phyloP scores from a whole-genome alignment of 2,329 filamentous ascomycete species.

The Aspergillus persii region DNA sequence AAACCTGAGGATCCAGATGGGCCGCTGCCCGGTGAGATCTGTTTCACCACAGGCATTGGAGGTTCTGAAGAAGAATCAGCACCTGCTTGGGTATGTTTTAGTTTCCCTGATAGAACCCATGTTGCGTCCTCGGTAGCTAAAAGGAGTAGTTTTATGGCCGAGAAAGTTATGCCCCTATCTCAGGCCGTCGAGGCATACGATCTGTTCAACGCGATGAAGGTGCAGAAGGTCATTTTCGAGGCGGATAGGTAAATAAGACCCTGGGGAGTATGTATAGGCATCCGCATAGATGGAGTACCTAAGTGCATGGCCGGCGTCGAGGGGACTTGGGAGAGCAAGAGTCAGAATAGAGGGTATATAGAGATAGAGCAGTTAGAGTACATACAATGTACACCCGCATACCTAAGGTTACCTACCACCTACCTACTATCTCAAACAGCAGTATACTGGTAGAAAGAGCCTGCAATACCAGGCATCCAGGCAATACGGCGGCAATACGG shows the following conservation, averaged over 20 bases:
- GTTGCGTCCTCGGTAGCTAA: slow-evolving; percentile 16
- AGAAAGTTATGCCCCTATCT: slow-evolving; percentile 69
- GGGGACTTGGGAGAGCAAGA: not conserved
- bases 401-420: too few relatives aligned
- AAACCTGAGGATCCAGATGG: slow-evolving; percentile 72
- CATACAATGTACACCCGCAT: too few relatives aligned
- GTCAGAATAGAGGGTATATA: too few relatives aligned
- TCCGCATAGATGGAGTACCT: not conserved
- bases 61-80: slow-evolving; percentile 64
- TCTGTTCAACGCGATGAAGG: slow-evolving; percentile 70
- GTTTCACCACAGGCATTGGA: slow-evolving; percentile 66
- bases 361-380: too few relatives aligned
- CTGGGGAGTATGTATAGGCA: too few relatives aligned
- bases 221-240: slow-evolving; percentile 70
- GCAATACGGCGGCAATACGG: not conserved
- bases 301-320: not conserved
- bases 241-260: slow-evolving; percentile 33
- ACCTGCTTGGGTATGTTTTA: slow-evolving; percentile 60
- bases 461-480: not conserved
- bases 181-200: slow-evolving; percentile 68
- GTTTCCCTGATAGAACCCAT: not conserved
- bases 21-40: slow-evolving; percentile 70
- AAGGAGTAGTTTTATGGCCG: slow-evolving; percentile 66
- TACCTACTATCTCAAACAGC: too few relatives aligned
- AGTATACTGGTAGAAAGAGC: too few relatives aligned